phyloP scores from a whole-genome alignment of 345 rosid genomes.

The Lepidium didymum region DNA sequence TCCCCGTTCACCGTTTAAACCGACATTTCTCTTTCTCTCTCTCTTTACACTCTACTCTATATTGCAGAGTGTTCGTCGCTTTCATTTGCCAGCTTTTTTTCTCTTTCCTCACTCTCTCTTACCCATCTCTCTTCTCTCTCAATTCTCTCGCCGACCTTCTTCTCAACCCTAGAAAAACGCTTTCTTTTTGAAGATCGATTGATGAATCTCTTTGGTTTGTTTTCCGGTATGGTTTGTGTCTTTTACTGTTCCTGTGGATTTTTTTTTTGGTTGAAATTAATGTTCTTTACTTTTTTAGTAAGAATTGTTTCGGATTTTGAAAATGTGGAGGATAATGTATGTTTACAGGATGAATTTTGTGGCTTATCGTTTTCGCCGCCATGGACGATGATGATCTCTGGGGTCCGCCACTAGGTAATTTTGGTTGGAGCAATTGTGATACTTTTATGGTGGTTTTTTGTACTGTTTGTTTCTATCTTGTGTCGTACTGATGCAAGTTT shows the following conservation, averaged over 20 bases:
- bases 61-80: slow-evolving; percentile 29
- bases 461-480: not conserved
- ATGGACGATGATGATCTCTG: slow-evolving; percentile 53
- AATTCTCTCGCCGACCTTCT: slow-evolving; percentile 14
- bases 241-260: not conserved
- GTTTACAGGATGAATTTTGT: slow-evolving; percentile 22
- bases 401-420: slow-evolving; percentile 40
- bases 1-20: slow-evolving; percentile 22
- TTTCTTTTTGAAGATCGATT: not conserved
- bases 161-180: slow-evolving; percentile 24
- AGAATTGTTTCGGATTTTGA: not conserved
- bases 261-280: too few relatives aligned
- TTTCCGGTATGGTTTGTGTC: slow-evolving; percentile 7
- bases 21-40: slow-evolving; percentile 14
- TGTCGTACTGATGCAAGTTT: not conserved
- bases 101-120: not conserved
- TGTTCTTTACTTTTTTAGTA: not conserved
- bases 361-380: not conserved
- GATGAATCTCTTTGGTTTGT: not conserved
- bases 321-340: not conserved
- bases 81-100: slow-evolving; percentile 23
- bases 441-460: not conserved
- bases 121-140: not conserved
- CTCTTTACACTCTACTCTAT: slow-evolving; percentile 19
- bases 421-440: slow-evolving; percentile 7